Conservation (phyloP, 164 flowering plant genomes). For the Magnolia changhungtana region DNA sequence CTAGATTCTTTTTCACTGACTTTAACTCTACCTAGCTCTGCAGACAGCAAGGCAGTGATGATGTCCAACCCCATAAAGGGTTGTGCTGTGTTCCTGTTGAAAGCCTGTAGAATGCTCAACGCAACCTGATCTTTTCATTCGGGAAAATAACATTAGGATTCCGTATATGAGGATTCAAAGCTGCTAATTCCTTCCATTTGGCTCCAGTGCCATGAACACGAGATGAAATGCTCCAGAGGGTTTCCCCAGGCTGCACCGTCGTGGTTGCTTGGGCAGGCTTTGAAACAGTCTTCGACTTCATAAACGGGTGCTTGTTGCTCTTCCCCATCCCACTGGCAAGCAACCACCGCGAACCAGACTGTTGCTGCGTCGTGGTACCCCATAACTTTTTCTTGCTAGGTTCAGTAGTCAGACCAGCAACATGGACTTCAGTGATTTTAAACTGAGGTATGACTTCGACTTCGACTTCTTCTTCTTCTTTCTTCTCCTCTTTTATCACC, state of each 20-base stretch:
- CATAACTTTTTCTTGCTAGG: constrained; percentile 41
- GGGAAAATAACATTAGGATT: constrained; percentile 71
- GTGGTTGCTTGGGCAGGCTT: constrained; percentile 28
- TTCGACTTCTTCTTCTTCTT: constrained; percentile 32
- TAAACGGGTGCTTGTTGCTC: constrained; percentile 42
- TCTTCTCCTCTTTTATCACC: constrained; percentile 24
- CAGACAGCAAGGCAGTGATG: not conserved
- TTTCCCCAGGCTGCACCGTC: constrained; percentile 45
- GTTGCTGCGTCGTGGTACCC: constrained; percentile 52
- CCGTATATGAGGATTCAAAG: constrained; percentile 56
- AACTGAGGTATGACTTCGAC: constrained; percentile 54
- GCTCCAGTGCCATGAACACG: constrained; percentile 59
- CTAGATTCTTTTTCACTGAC: not conserved
- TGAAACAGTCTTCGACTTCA: constrained; percentile 52
- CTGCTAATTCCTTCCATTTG: constrained; percentile 68
- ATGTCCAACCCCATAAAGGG: not conserved
- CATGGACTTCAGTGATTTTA: constrained; percentile 55
- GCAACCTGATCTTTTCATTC: constrained; percentile 49
- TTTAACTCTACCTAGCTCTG: not conserved
- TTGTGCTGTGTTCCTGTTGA: not conserved
- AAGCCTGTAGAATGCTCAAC: constrained; percentile 20
- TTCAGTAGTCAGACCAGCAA: constrained; percentile 57
- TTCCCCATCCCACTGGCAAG: constrained; percentile 87
- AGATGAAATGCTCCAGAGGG: constrained; percentile 90
- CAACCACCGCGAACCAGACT: constrained; percentile 95